These are phyloP conservation scores for Salix purpurea DNA, from an alignment of 345 rosid species.

Conservation along the genomic window DNA sequence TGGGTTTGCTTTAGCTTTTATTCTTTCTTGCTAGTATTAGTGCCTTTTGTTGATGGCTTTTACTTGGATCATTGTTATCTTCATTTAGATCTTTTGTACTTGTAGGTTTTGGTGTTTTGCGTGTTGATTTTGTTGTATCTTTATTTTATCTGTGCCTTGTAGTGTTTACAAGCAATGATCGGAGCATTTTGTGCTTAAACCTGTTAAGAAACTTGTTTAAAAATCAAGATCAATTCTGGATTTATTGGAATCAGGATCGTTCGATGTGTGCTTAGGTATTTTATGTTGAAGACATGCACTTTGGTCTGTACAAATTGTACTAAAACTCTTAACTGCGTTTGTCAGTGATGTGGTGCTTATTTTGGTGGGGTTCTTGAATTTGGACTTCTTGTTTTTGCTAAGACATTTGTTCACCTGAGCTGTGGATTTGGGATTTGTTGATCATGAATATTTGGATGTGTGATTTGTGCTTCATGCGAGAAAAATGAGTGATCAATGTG, in stretches of 20 bases:
- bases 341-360: no score
- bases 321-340: background rate
- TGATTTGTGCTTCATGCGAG: no score
- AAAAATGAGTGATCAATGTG: no score
- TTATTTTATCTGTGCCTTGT: background rate
- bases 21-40: background rate
- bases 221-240: background rate
- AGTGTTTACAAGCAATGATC: background rate
- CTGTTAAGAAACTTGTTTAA: no score
- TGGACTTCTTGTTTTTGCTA: background rate
- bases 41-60: background rate
- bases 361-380: background rate
- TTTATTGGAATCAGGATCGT: background rate
- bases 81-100: background rate
- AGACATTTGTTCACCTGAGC: background rate
- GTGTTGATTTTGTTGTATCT: background rate
- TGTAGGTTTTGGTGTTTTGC: background rate
- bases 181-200: background rate
- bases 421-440: no score
- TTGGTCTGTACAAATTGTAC: background rate
- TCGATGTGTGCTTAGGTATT: background rate
- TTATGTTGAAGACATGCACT: background rate
- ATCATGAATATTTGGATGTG: no score
- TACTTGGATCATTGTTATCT: no score
- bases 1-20: background rate